Evolutionary conservation across 768 basidiomycete species (phyloP), one percentile per base, ranked within the genome.

Genomic region (Auricularia heimuer): DNA sequence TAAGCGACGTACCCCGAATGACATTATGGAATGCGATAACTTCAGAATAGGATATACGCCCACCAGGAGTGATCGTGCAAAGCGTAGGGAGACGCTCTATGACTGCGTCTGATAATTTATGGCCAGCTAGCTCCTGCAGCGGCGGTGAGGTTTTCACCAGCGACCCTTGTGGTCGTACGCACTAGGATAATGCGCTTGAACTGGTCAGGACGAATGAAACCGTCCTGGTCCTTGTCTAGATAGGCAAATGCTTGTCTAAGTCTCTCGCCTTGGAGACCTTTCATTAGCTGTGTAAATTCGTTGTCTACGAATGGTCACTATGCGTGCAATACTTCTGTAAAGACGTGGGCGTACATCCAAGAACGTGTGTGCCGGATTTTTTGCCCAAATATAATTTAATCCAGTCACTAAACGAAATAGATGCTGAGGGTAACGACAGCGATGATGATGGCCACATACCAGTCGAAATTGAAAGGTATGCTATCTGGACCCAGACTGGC

Each of bases 221-320:
- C 97, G 72, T 96, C 92, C 72, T 90, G 85, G 72, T 96, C 89
- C 61, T 81, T 78, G 76, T 98, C 96, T 73, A 98, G 82, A 76
- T 87, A 85, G 77, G 86, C 90, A 81, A 98, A 99, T 33, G 94
- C 90, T 77, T 99, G 97, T 67, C 97, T 90, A 64, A 99, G 80
- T 37, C 97, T 88, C 77, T 99, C 97, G 72, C 95, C 97, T 78
- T 98, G 97, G 64, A 98, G 83, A 54, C 94, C 96, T 77, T 98
- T 98, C 93, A 99, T 97, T 66, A 98, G 79, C 77, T 98, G 95
- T 36, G 94, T 97, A 77, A 98, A 98, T 76, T 98, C 95, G 73
- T 90, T 90, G 78, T 95, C 90, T 94, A 69, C 62, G 47, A 37
- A 4, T 45, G 47, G 67, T 45, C 47, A 54, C 51, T 71, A 62